Evolutionary conservation across 2,329 filamentous ascomycete species (phyloP), one percentile per base, ranked within the genome.

Genomic region (Fusarium sp.): DNA sequence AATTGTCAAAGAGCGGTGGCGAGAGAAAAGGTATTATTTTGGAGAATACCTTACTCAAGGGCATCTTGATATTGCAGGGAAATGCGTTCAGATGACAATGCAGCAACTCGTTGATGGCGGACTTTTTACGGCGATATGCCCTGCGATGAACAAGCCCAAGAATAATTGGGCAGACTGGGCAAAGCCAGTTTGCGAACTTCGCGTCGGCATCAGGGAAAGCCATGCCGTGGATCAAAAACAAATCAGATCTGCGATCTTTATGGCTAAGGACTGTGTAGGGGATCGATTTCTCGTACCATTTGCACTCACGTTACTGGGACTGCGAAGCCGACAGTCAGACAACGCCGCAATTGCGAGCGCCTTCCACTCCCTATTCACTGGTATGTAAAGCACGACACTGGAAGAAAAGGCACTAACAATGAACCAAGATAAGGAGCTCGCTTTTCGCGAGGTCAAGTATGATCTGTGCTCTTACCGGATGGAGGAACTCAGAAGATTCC

Each of bases 31-130:
- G 7, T 38, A 38, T 7, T 45, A 45, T 7, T 63, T 49, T 14
- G 60, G 60, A 8, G 60, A 49, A 7, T 60, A 63, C 2, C 37
- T 60, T 1, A 49, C 15, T 1, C 44, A 63, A 11, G 29, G 42
- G 1, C 1, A 0, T 8, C 7, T 49, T 0, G 4, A 31, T 4
- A 31, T 38, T 2, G 0, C 0, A 3, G 33, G 16, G 1, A 19
- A 14, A 4, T 42, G 37, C 5, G 19, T 15, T 0, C 16, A 25
- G 14, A 25, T 60, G 9, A 48, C 44, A 1, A 60, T 63, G 23
- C 23, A 63, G 0, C 55, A 49, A 0, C 55, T 63, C 1, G 1
- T 49, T 5, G 14, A 16, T 1, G 14, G 9, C 1, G 60, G 55
- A 0, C 16, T 60, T 1, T 25, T 31, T 0, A 12, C 7, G 7